Evolutionary conservation across 176 grass and related monocot genomes (phyloP).

Genomic region (Ensete ventricosum): DNA sequence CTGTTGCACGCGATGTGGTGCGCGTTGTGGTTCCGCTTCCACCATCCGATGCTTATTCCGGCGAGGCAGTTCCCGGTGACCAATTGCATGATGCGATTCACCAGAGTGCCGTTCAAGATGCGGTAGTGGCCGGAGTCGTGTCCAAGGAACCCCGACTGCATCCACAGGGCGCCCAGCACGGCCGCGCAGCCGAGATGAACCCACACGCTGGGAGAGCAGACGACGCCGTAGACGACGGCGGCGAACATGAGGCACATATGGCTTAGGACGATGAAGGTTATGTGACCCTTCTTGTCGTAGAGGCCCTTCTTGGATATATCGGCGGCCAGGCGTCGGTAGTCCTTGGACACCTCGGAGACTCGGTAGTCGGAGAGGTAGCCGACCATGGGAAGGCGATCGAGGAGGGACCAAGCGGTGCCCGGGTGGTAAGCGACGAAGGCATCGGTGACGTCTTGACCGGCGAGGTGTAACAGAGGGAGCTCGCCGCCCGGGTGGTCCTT

Average conservation of each 20-base stretch:
- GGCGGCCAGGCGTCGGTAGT: slow-evolving; percentile 29
- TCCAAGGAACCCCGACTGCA: slow-evolving; percentile 22
- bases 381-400: slow-evolving; percentile 20
- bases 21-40: slow-evolving; percentile 17
- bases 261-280: neutral
- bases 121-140: slow-evolving; percentile 21
- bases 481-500: slow-evolving; percentile 25
- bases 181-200: slow-evolving; percentile 12
- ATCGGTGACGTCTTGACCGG: slow-evolving; percentile 42
- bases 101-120: neutral
- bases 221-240: slow-evolving; percentile 16
- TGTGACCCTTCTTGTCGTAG: slow-evolving; percentile 28
- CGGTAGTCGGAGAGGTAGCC: slow-evolving; percentile 28
- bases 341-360: slow-evolving; percentile 29
- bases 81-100: slow-evolving; percentile 3
- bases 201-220: neutral
- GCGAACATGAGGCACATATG: slow-evolving; percentile 9
- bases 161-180: slow-evolving; percentile 26
- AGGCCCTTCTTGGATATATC: slow-evolving; percentile 26
- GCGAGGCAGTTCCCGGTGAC: slow-evolving; percentile 9
- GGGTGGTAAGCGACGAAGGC: slow-evolving; percentile 42
- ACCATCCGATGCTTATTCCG: slow-evolving; percentile 16
- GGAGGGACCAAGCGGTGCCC: slow-evolving; percentile 3
- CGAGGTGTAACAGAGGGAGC: slow-evolving; percentile 23
- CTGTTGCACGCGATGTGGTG: slow-evolving; percentile 25